Evolutionary conservation across 73 alveolate genomes (phyloP).

Genomic region (Symbiodinium natans): DNA sequence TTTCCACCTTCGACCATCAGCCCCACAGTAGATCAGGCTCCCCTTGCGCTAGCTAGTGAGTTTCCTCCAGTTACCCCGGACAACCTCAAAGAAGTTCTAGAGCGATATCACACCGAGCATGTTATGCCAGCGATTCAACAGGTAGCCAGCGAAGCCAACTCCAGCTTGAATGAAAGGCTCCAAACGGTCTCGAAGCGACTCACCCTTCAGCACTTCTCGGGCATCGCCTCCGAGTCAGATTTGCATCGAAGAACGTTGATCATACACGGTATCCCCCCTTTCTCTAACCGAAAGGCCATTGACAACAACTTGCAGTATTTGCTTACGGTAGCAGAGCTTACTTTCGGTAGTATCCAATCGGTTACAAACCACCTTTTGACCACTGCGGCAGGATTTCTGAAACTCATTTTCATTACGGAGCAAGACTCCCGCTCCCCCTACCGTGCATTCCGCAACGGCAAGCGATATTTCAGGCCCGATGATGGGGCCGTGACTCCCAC

Average conservation of each 20-base stretch:
- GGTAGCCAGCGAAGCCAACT: no score
- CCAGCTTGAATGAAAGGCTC: no score
- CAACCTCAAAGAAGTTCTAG: no score
- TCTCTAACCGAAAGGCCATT: background rate
- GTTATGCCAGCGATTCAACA: no score
- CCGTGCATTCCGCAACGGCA: background rate
- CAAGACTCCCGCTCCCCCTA: background rate
- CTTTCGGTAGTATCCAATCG: background rate
- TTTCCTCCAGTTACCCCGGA: background rate
- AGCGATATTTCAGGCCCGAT: background rate
- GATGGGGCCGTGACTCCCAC: background rate
- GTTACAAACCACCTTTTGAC: background rate
- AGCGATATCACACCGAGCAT: no score
- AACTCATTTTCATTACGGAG: background rate
- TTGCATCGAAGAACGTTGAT: background rate
- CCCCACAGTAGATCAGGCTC: background rate
- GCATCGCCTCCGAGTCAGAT: background rate
- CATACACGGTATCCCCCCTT: background rate
- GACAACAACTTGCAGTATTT: background rate
- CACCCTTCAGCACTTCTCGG: background rate
- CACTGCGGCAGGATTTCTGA: background rate
- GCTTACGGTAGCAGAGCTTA: background rate
- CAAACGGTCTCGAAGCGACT: no score
- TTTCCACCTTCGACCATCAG: no score
- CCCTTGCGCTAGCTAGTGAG: background rate